Conservation (phyloP, 1,284 basidiomycete genomes). For the Trametes versicolor region DNA sequence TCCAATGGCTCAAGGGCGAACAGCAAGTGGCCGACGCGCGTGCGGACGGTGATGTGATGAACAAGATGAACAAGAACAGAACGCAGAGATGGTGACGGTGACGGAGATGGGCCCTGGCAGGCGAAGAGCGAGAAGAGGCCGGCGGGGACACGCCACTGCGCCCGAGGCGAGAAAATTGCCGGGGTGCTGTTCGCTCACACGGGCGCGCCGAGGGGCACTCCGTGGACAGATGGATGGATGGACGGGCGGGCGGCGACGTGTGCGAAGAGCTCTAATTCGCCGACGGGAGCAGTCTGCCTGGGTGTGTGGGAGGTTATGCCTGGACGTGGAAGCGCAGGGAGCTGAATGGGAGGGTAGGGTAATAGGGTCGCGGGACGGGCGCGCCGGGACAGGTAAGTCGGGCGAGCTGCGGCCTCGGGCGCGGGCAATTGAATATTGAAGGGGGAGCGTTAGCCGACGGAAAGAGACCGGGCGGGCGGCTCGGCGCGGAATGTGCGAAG, state of each 20-base stretch:
- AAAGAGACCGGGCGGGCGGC: background rate
- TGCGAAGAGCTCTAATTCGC: conserved; percentile 7
- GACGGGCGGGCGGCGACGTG: conserved; percentile 1
- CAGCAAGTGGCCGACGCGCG: background rate
- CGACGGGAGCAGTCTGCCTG: background rate
- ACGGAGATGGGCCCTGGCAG: background rate
- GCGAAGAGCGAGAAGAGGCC: background rate
- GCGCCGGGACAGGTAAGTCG: background rate
- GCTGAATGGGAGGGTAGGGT: background rate
- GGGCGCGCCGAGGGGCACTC: background rate
- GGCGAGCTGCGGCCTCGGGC: background rate
- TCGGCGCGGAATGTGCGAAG: conserved; percentile 1
- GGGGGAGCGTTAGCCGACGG: background rate
- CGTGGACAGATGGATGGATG: conserved; percentile 2
- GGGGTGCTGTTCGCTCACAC: conserved; percentile 9
- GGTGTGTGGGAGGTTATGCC: background rate
- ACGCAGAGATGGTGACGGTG: background rate
- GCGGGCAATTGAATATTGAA: background rate
- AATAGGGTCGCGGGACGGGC: background rate
- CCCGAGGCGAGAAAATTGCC: background rate
- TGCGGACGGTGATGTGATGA: background rate
- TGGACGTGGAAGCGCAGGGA: background rate
- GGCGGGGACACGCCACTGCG: background rate
- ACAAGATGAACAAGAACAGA: background rate
- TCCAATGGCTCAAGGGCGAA: background rate